phyloP scores from a whole-genome alignment of 2,329 filamentous ascomycete species.

The Penicillium griseofulvum region DNA sequence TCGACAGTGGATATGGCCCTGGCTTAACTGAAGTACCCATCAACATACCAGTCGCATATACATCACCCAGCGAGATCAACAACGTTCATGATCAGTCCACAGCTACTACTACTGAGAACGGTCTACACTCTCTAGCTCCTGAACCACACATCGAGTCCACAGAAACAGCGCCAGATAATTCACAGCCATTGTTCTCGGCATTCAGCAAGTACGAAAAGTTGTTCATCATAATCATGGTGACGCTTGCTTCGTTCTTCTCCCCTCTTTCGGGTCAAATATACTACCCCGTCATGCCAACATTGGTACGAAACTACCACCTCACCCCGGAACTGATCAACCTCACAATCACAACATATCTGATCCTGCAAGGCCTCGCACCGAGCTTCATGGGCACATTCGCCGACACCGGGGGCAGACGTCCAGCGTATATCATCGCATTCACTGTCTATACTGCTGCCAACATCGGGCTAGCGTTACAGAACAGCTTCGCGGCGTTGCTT shows the following conservation, averaged over 20 bases:
- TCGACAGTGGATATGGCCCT: background rate
- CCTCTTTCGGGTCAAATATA: constrained; percentile 40
- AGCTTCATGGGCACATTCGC: constrained; percentile 32
- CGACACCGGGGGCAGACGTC: constrained; percentile 32
- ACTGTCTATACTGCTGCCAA: constrained; percentile 32
- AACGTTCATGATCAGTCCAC: background rate
- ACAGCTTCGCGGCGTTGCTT: constrained; percentile 29
- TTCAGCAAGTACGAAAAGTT: constrained; percentile 34
- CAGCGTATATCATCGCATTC: constrained; percentile 29
- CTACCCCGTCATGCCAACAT: constrained; percentile 26
- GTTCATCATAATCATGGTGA: constrained; percentile 40
- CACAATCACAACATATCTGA: constrained; percentile 31
- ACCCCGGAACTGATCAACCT: constrained; percentile 27
- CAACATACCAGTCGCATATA: background rate
- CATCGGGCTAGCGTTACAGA: constrained; percentile 32
- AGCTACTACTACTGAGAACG: background rate
- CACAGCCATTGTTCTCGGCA: constrained; percentile 23
- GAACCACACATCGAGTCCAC: constrained; percentile 1
- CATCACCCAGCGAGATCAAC: background rate
- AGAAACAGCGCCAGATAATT: background rate
- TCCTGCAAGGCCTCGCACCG: constrained; percentile 31
- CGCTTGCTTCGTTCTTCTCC: constrained; percentile 43
- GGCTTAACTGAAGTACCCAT: background rate
- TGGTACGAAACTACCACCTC: constrained; percentile 21
- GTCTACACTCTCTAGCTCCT: background rate